Conservation (phyloP, 2,329 filamentous ascomycete species). For the Diaporthe destruens region DNA sequence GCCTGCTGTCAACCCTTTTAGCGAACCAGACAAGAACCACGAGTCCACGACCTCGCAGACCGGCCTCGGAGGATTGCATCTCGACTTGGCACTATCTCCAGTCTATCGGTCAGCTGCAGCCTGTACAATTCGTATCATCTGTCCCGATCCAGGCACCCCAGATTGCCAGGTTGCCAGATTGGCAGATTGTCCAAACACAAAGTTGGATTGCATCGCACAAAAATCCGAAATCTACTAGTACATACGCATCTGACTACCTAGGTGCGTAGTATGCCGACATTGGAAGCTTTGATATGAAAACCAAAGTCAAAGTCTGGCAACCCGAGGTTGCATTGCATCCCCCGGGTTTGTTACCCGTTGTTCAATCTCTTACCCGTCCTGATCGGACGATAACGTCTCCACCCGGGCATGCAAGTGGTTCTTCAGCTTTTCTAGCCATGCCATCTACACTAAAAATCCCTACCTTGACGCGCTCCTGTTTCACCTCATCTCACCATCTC, state of each 20-base stretch:
- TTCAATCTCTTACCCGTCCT: neutral
- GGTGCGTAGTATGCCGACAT: neutral
- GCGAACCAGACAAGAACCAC: neutral
- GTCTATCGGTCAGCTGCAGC: neutral
- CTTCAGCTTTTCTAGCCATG: too few relatives aligned
- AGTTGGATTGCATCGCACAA: neutral
- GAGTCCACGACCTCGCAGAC: neutral
- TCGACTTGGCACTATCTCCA: constrained; percentile 13
- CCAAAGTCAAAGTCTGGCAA: constrained; percentile 18
- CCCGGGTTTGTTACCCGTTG: neutral
- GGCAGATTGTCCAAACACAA: neutral
- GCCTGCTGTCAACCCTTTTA: neutral
- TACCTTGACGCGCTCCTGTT: neutral
- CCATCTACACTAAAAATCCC: too few relatives aligned
- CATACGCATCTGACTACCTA: too few relatives aligned
- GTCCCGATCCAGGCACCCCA: neutral
- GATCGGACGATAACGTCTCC: constrained; percentile 14
- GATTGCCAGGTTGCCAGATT: too few relatives aligned
- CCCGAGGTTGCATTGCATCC: neutral
- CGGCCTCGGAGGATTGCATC: constrained; percentile 24
- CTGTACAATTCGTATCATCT: neutral
- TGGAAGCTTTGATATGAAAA: constrained; percentile 9
- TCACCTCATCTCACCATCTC: constrained; percentile 3
- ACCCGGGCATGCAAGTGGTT: neutral
- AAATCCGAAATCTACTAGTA: neutral